A percentile compares a stretch with the other conserved stretches of the same genome.
phyloP scores from a whole-genome alignment of 1,284 basidiomycete genomes.

The Boletus mariae region DNA sequence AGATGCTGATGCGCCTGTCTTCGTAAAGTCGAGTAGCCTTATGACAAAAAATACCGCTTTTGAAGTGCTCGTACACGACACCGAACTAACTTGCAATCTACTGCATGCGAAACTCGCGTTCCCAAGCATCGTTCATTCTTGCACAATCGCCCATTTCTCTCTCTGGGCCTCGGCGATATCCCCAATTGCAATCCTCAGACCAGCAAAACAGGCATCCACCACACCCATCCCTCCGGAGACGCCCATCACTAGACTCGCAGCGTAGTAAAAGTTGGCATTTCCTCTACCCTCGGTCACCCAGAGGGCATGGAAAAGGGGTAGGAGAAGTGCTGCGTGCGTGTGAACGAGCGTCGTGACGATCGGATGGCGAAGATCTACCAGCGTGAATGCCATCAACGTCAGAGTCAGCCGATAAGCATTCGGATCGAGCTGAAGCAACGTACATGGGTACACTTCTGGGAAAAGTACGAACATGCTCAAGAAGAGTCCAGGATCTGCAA shows the following conservation, averaged over 20 bases:
- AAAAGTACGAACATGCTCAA: conserved; percentile 78
- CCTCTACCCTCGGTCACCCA: conserved; percentile 93
- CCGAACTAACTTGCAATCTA: background rate
- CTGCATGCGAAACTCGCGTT: background rate
- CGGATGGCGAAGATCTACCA: conserved; percentile 80
- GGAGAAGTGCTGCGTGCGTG: conserved; percentile 79
- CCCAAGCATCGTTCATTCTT: conserved; percentile 19
- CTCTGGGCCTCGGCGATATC: conserved; percentile 42
- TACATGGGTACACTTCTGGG: conserved; percentile 81
- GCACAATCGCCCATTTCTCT: conserved; percentile 29
- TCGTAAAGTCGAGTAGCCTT: too few relatives aligned
- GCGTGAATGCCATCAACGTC: conserved; percentile 37
- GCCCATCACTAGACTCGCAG: conserved; percentile 90
- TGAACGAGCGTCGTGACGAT: conserved; percentile 84
- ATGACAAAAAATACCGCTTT: background rate
- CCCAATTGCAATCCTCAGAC: conserved; percentile 67
- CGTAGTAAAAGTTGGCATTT: conserved; percentile 99
- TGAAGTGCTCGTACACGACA: too few relatives aligned
- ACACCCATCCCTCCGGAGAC: conserved; percentile 82
- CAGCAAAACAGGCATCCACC: conserved; percentile 79
- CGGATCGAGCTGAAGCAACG: conserved; percentile 33
- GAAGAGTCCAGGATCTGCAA: conserved; percentile 87
- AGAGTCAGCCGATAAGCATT: conserved; percentile 44
- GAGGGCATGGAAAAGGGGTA: conserved; percentile 88
- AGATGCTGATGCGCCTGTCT: too few relatives aligned